Evolutionary conservation across 768 basidiomycete genomes (phyloP), one percentile per base, ranked within the genome.

Genomic region (Russula sp.): DNA sequence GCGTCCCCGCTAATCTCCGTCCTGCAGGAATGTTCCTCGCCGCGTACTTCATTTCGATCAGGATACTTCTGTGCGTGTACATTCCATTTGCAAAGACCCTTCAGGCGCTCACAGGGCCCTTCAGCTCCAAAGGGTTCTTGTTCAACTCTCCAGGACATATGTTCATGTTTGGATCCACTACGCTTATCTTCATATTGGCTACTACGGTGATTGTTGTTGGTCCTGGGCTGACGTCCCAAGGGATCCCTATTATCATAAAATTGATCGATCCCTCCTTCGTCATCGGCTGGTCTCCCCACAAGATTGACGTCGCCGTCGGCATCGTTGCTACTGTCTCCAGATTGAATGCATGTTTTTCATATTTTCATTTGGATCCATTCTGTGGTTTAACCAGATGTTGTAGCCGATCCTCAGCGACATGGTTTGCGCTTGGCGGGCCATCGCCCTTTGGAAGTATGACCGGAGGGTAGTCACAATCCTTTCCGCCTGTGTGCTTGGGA

Each of bases 371-470:
- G 8, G 35, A 37, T 40, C 6, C 16, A 13, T 57, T n/a, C 31
- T 8, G 8, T 27, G 14, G 2, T 22, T 5, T 55, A 20, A 50
- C 39, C 52, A 60, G 42, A 32, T 18, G 20, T 14, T 22, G 9
- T 35, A 64, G 63, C 63, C 63, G 22, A 16, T 59, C n/a, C 54
- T 64, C 22, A 64, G 63, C 27, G 63, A 64, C n/a, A 48, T 64
- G 13, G 63, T 64, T n/a, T 64, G 63, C 18, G 63, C 54, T 9
- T 64, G 63, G 63, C 32, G 63, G 22, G 63, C 63, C 4, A 56
- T 56, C 10, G 59, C 50, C 16, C 14, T 64, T 14, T 64, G 63
- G 63, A 60, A 45, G 8, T 64, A 31, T 35, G 54, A 64, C 49
- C 52, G 63, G 58, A 64, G 54, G 40, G 54, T 64, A 11, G 42